These are phyloP conservation scores for Albifimbria verrucaria DNA, from an alignment of 2,329 filamentous ascomycete genomes.

Conservation along the genomic window DNA sequence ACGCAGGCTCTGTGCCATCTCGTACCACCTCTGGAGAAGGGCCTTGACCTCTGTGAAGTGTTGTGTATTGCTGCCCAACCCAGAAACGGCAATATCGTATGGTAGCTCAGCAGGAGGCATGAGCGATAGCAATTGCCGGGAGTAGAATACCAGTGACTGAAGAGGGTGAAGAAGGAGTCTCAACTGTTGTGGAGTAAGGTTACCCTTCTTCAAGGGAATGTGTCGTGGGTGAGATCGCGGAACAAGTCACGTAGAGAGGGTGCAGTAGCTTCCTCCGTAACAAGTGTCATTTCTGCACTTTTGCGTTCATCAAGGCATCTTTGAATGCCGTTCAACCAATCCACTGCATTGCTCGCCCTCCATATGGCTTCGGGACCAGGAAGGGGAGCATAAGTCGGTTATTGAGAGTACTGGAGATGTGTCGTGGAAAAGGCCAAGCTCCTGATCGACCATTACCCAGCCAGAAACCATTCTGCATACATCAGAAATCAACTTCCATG, in stretches of 20 bases:
- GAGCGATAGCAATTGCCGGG: slow-evolving; percentile 39
- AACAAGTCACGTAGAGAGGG: slow-evolving; percentile 33
- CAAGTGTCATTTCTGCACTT: no score
- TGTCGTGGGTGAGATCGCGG: background rate
- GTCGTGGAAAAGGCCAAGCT: slow-evolving; percentile 65
- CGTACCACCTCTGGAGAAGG: slow-evolving; percentile 64
- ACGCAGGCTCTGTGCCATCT: slow-evolving; percentile 45
- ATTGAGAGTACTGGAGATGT: slow-evolving; percentile 60
- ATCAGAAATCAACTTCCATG: background rate
- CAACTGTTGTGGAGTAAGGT: background rate
- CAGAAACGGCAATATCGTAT: background rate
- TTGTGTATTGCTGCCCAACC: slow-evolving; percentile 37
- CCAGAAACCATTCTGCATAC: slow-evolving; percentile 63
- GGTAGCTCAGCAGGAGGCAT: slow-evolving; percentile 31
- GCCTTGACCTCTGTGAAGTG: slow-evolving; percentile 63
- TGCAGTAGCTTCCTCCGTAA: no score
- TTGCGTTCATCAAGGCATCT: no score
- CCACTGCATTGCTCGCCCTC: slow-evolving; percentile 20
- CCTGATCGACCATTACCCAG: slow-evolving; percentile 72
- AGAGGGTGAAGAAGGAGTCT: background rate
- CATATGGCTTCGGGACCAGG: slow-evolving; percentile 60
- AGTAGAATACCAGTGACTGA: background rate
- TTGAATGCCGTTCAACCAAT: background rate
- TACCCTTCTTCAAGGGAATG: background rate
- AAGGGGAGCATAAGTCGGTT: slow-evolving; percentile 63